These are phyloP conservation scores for Colletotrichum chrysophilum DNA, from an alignment of 2,329 filamentous ascomycete species.

Conservation along the genomic window DNA sequence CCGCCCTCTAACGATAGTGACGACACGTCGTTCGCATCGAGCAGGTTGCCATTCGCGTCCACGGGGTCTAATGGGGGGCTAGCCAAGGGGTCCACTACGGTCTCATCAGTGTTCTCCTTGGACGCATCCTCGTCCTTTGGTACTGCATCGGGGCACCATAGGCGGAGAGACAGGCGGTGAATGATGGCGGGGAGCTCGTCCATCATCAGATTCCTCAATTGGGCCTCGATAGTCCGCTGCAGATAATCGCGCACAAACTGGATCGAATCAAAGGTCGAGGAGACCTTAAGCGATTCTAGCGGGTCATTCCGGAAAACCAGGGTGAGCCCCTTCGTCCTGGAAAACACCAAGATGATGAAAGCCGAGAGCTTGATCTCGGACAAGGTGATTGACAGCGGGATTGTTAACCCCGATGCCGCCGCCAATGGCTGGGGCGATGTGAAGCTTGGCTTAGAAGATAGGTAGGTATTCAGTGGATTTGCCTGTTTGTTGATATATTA, in stretches of 20 bases:
- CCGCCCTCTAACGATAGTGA: conserved; percentile 80
- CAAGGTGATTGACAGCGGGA: conserved; percentile 95
- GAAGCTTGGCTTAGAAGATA: conserved; percentile 89
- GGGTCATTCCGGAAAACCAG: conserved; percentile 98
- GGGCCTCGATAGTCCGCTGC: conserved; percentile 93
- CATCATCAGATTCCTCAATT: conserved; percentile 94
- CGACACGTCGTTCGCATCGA: conserved; percentile 78
- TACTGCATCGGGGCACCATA: conserved; percentile 89
- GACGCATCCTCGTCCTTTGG: conserved; percentile 65
- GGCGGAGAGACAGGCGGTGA: conserved; percentile 83
- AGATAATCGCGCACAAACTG: conserved; percentile 97
- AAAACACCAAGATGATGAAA: conserved; percentile 98
- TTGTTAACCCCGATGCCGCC: conserved; percentile 89
- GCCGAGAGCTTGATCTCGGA: conserved; percentile 96
- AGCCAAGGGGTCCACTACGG: conserved; percentile 78
- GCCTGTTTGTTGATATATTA: conserved; percentile 67
- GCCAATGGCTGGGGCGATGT: conserved; percentile 92
- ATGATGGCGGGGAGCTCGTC: conserved; percentile 97
- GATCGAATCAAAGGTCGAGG: conserved; percentile 98
- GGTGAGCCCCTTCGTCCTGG: conserved; percentile 94
- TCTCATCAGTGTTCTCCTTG: conserved; percentile 58
- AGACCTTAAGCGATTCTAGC: conserved; percentile 96
- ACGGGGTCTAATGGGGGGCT: conserved; percentile 83
- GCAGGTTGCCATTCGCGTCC: conserved; percentile 77
- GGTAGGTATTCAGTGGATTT: conserved; percentile 95